Conservation (phyloP, 2,329 filamentous ascomycete genomes). For the Graphilbum fragrans region DNA sequence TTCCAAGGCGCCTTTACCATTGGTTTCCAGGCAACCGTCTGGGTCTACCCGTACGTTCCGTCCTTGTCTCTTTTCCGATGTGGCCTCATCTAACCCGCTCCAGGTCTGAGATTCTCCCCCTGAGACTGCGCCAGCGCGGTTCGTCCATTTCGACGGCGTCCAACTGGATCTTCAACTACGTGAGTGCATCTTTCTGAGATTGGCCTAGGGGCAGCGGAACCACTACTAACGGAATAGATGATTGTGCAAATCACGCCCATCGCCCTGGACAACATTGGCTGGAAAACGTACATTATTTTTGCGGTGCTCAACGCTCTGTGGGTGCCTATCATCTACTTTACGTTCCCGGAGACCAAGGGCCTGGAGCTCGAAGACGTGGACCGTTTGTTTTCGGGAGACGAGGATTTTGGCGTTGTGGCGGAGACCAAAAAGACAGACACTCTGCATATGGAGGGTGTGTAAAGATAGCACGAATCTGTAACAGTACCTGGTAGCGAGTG, state of each 20-base stretch:
- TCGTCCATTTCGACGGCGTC: slow-evolving; percentile 6
- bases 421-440: no score
- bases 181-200: not conserved
- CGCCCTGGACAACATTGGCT: slow-evolving; percentile 26
- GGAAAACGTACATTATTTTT: slow-evolving; percentile 52
- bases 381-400: not conserved
- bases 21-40: slow-evolving; percentile 15
- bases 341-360: slow-evolving; percentile 54
- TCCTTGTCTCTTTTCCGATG: no score
- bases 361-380: slow-evolving; percentile 57
- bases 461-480: no score
- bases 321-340: slow-evolving; percentile 45
- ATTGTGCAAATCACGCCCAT: slow-evolving; percentile 5
- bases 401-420: no score
- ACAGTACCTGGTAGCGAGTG: no score
- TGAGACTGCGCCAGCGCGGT: slow-evolving; percentile 7
- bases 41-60: slow-evolving; percentile 5
- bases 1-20: slow-evolving; percentile 16
- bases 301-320: slow-evolving; percentile 52
- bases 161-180: slow-evolving; percentile 8
- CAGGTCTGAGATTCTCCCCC: slow-evolving; percentile 5
- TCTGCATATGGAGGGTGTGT: no score
- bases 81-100: not conserved
- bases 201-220: no score
- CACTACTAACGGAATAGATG: slow-evolving; percentile 1